Evolutionary conservation across 164 flowering plant genomes (phyloP).

Genomic region (Dillenia turbinata): DNA sequence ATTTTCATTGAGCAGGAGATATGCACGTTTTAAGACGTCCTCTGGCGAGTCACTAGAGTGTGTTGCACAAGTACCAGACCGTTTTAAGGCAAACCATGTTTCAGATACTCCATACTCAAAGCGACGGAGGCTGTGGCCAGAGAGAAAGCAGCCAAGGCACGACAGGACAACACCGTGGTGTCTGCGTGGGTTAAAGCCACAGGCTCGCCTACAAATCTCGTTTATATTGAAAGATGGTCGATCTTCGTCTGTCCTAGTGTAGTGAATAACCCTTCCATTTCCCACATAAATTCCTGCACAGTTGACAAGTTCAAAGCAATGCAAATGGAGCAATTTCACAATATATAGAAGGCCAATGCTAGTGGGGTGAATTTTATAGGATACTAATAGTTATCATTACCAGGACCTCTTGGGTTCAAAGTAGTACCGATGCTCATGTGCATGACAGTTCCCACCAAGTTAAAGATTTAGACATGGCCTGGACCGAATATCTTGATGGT

Average conservation of each 20-base stretch:
- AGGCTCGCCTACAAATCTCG: neutral
- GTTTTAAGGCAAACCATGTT: neutral
- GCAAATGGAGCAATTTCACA: neutral
- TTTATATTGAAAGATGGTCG: neutral
- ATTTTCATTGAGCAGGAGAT: neutral
- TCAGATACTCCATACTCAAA: neutral
- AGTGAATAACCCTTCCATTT: neutral
- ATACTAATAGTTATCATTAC: too few species aligned
- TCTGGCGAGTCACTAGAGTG: neutral
- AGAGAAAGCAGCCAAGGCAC: neutral
- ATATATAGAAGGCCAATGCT: too few species aligned
- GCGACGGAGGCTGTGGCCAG: neutral
- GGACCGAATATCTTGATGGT: too few species aligned
- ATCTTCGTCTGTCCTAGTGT: neutral
- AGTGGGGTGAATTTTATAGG: too few species aligned
- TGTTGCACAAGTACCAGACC: neutral
- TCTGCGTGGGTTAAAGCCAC: neutral
- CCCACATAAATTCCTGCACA: constrained; percentile 1
- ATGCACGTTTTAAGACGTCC: neutral
- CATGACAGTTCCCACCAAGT: too few species aligned
- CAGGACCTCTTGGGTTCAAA: too few species aligned
- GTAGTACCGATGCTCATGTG: too few species aligned
- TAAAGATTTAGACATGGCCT: too few species aligned
- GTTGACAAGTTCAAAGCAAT: neutral
- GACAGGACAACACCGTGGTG: neutral